Conservation (phyloP, 208 protist genomes). For the Polymyxa betae region DNA sequence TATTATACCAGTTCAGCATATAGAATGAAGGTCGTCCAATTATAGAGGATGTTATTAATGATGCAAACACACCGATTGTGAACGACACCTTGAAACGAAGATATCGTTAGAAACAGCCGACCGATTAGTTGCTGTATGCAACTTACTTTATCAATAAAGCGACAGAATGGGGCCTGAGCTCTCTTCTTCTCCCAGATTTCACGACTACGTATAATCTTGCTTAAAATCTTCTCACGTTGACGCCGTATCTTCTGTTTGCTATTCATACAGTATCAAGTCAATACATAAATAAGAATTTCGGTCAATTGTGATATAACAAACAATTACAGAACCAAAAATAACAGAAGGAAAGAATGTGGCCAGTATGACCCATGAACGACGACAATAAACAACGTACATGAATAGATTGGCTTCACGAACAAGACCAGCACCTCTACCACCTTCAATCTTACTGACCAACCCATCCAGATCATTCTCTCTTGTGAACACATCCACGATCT, state of each 20-base stretch:
- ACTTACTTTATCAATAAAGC: slow-evolving; percentile 51
- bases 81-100: slow-evolving; percentile 6
- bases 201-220: slow-evolving; percentile 8
- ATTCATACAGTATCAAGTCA: neutral
- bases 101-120: neutral
- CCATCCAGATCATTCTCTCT: neutral
- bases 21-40: neutral
- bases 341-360: too few relatives aligned
- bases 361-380: too few relatives aligned
- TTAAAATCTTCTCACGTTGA: neutral
- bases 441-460: neutral
- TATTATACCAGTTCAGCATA: slow-evolving; percentile 23
- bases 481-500: slow-evolving; percentile 38
- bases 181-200: slow-evolving; percentile 18
- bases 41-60: neutral
- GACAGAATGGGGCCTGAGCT: neutral
- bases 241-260: slow-evolving; percentile 9
- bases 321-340: too few relatives aligned
- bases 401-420: neutral
- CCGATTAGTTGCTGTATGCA: neutral
- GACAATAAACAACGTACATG: neutral
- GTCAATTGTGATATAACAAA: too few relatives aligned
- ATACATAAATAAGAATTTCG: neutral
- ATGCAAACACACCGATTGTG: neutral
- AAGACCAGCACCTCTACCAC: neutral